Conservation (phyloP, 805 yeast genomes). For the Wickerhamomyces bovis region DNA sequence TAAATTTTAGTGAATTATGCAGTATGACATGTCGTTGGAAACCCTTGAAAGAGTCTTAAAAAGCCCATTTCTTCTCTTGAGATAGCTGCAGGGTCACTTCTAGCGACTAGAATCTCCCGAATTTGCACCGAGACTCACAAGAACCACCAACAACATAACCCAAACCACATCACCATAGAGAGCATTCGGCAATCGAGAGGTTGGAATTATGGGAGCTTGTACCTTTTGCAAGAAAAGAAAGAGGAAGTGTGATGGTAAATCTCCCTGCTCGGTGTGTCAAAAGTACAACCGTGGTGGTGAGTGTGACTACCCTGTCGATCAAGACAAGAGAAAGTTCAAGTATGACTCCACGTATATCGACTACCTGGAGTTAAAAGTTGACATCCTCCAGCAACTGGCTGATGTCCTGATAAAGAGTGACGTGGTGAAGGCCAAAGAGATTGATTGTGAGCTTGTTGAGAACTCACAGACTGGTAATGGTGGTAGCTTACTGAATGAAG, state of each 20-base stretch:
- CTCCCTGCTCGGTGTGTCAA: slow-evolving; percentile 9
- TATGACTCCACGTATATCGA: slow-evolving; percentile 28
- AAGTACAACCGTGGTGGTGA: slow-evolving; percentile 7
- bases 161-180: no score
- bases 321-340: slow-evolving; percentile 26
- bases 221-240: slow-evolving; percentile 13
- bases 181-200: not conserved
- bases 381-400: slow-evolving; percentile 23
- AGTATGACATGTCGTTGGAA: no score
- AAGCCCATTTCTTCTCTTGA: no score
- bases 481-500: not conserved
- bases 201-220: slow-evolving; percentile 4
- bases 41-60: no score
- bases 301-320: slow-evolving; percentile 23
- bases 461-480: not conserved
- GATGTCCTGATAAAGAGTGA: slow-evolving; percentile 19
- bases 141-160: no score
- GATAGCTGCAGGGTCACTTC: no score
- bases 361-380: slow-evolving; percentile 25
- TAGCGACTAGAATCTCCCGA: no score
- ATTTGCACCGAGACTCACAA: no score
- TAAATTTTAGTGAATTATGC: no score
- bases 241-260: slow-evolving; percentile 13
- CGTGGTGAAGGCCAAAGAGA: slow-evolving; percentile 13
- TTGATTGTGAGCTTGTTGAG: slow-evolving; percentile 9